A percentile compares a stretch with the other conserved stretches of the same genome.
These are phyloP conservation scores for Canariomyces notabilis DNA, from an alignment of 2,329 filamentous ascomycete species.

Conservation along the genomic window DNA sequence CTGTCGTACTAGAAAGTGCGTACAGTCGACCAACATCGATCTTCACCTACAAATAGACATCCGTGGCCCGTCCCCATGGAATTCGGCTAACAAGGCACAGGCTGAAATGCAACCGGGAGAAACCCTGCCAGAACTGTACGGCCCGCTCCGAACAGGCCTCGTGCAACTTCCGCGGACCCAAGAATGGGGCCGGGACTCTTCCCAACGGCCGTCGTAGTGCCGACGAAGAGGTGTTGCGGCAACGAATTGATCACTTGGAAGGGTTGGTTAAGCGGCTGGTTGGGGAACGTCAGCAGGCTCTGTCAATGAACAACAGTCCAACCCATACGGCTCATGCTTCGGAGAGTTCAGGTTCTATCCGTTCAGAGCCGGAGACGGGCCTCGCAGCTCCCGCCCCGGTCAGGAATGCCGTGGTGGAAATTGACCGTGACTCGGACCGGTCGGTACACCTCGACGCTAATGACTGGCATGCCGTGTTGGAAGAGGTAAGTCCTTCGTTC, in stretches of 20 bases:
- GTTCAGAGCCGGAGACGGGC: too few species aligned
- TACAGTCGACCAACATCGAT: background rate
- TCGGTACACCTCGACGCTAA: slow-evolving; percentile 23
- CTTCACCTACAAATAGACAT: too few species aligned
- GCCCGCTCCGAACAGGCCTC: slow-evolving; percentile 20
- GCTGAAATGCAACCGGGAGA: slow-evolving; percentile 28
- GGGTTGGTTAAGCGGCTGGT: slow-evolving; percentile 21
- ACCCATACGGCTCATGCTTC: too few species aligned
- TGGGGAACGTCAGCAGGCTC: slow-evolving; percentile 8
- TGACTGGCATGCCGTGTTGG: slow-evolving; percentile 26
- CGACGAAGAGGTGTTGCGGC: slow-evolving; percentile 18
- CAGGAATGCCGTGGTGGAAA: too few species aligned
- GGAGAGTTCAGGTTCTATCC: too few species aligned
- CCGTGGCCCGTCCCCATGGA: too few species aligned
- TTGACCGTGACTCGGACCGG: slow-evolving; percentile 11
- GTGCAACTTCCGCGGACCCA: slow-evolving; percentile 25
- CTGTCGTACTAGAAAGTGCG: background rate
- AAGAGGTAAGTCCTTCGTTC: slow-evolving; percentile 21
- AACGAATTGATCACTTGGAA: slow-evolving; percentile 23
- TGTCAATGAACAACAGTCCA: background rate
- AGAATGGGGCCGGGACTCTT: slow-evolving; percentile 3
- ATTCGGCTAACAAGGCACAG: slow-evolving; percentile 10
- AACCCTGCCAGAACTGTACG: slow-evolving; percentile 28
- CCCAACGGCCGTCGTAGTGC: background rate
- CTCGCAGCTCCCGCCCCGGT: too few species aligned